A percentile compares a stretch with the other conserved stretches of the same genome.
These are phyloP conservation scores for Trebouxia sp. DNA, from an alignment of 139 green algal genomes.

Conservation along the genomic window DNA sequence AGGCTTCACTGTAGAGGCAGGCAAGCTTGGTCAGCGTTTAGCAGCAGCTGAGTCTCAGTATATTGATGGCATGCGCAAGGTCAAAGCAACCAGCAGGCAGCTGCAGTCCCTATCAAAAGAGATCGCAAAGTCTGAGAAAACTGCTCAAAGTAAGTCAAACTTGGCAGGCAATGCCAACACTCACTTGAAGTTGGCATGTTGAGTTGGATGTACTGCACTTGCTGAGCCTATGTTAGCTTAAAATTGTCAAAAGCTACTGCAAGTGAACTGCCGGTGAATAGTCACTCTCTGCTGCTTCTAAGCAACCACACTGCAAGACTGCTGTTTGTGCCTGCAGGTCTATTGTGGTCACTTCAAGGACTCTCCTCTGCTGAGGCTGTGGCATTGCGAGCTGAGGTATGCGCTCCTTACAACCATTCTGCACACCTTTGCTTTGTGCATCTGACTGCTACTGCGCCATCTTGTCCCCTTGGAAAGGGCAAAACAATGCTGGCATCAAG, in stretches of 20 bases:
- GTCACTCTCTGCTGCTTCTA: no score
- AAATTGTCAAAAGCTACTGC: no score
- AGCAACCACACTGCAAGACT: background rate
- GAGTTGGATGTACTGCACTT: no score
- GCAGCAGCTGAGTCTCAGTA: background rate
- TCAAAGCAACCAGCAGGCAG: slow-evolving; percentile 19
- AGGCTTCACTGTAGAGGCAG: background rate
- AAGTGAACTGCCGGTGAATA: no score
- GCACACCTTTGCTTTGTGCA: no score
- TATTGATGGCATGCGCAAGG: slow-evolving; percentile 1
- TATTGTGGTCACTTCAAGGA: background rate
- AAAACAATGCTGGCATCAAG: no score
- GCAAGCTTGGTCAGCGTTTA: slow-evolving; percentile 9
- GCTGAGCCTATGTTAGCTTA: no score
- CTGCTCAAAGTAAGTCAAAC: background rate
- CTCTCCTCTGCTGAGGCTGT: background rate
- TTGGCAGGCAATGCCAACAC: background rate
- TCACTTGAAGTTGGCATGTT: no score
- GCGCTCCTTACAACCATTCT: background rate
- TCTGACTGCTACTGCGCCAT: no score
- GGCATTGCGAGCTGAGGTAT: slow-evolving; percentile 18
- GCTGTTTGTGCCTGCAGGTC: background rate
- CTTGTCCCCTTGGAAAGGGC: no score
- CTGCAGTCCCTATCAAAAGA: slow-evolving; percentile 13
- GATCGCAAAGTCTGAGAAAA: background rate